Evolutionary conservation across 805 yeast species (phyloP).

Genomic region (Saccharomycodes ludwigii): DNA sequence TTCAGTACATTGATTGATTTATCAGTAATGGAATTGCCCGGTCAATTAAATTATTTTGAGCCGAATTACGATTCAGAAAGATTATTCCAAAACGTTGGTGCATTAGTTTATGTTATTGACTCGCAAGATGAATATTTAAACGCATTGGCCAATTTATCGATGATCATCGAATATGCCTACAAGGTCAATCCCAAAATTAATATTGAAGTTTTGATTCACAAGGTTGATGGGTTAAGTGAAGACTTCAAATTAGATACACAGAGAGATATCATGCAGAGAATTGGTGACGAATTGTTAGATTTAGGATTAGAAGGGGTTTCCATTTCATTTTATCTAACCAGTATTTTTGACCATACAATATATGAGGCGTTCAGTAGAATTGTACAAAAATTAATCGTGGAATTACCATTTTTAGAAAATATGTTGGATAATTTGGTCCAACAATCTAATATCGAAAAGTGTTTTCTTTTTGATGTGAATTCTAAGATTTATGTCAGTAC

Average conservation of each 20-base stretch:
- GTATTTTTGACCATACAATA: constrained; percentile 90
- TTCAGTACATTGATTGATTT: constrained; percentile 76
- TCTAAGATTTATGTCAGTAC: constrained; percentile 93
- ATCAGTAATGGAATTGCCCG: constrained; percentile 89
- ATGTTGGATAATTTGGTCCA: constrained; percentile 80
- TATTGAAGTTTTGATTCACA: constrained; percentile 88
- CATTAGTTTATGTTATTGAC: constrained; percentile 88
- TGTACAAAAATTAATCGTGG: constrained; percentile 82
- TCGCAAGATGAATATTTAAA: constrained; percentile 90
- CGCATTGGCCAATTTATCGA: constrained; percentile 79
- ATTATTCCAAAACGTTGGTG: constrained; percentile 72
- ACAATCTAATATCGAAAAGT: constrained; percentile 84
- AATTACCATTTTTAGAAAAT: constrained; percentile 77
- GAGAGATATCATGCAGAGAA: constrained; percentile 90
- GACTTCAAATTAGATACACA: constrained; percentile 92
- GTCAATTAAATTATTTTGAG: constrained; percentile 81
- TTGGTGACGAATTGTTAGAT: constrained; percentile 84
- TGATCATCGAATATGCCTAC: constrained; percentile 79
- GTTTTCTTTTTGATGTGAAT: constrained; percentile 81
- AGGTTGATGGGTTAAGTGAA: constrained; percentile 89
- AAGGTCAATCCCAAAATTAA: constrained; percentile 74
- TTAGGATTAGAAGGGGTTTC: constrained; percentile 86
- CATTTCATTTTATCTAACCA: constrained; percentile 80
- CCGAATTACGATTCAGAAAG: constrained; percentile 71
- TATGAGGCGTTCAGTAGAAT: constrained; percentile 92